Conservation (phyloP, 139 green algal genomes). For the Choricystis sp. region DNA sequence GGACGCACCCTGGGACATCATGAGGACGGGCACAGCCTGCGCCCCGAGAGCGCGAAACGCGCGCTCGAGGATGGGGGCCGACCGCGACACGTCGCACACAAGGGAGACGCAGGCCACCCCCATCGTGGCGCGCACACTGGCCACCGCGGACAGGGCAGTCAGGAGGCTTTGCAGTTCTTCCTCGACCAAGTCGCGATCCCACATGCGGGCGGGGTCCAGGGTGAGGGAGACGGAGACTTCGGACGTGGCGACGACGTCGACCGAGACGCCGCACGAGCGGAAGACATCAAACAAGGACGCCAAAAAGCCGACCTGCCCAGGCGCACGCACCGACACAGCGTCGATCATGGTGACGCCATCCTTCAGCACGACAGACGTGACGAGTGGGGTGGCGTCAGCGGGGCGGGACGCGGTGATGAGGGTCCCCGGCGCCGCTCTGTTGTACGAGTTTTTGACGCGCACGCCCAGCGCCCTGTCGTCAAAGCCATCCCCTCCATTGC, state of each 20-base stretch:
- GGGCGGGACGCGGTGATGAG: constrained; percentile 63
- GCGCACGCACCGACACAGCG: constrained; percentile 63
- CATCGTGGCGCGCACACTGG: constrained; percentile 30
- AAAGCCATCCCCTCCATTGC: no score
- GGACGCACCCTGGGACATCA: constrained; percentile 66
- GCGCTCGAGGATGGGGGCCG: constrained; percentile 61
- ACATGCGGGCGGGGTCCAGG: constrained; percentile 63
- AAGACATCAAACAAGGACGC: constrained; percentile 79
- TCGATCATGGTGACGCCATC: constrained; percentile 70
- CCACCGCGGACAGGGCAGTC: constrained; percentile 44
- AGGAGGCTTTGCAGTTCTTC: constrained; percentile 62
- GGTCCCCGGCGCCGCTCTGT: constrained; percentile 65
- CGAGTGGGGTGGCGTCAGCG: constrained; percentile 44
- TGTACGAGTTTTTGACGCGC: constrained; percentile 98
- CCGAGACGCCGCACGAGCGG: constrained; percentile 55
- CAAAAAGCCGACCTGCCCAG: constrained; percentile 78
- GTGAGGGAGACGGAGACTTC: constrained; percentile 91
- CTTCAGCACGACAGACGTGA: constrained; percentile 95
- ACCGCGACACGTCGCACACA: constrained; percentile 84
- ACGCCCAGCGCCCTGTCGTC: constrained; percentile 26
- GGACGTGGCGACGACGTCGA: constrained; percentile 93
- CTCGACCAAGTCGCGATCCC: constrained; percentile 47
- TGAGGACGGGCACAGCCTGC: constrained; percentile 59
- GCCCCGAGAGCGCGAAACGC: constrained; percentile 38
- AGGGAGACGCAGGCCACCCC: constrained; percentile 76